Base-by-base conservation (phyloP, 78 protist genomes). In the Emiliania huxleyi region DNA sequence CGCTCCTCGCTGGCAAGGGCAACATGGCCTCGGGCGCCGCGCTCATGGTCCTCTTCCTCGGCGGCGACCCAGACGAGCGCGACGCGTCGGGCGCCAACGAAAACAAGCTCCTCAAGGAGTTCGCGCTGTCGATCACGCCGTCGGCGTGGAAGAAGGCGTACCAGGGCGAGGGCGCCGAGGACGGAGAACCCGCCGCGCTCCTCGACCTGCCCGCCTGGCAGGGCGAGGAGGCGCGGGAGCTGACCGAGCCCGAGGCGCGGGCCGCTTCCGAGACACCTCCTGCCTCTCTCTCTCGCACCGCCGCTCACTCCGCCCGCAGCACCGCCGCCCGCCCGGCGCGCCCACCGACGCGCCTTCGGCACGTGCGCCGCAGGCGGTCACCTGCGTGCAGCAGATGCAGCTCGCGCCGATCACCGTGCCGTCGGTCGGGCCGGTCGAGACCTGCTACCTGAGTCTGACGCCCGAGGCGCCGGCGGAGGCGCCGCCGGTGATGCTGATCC, bases 101-200 rank as follows among this genome's bases (percentile, higher is more conserved):
- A 18, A 22, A 22, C 42, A 40, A 22, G 42, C 23, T 4, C 40
- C 35, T 71, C 23, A 35, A 19, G 42, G 21, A 71, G 42, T 22
- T 71, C 3, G 81, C 81, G 81, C 81, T 71, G 33, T 29, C 81
- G 1, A 40, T 71, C n/a, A 71, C 81, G 37, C 81, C 81, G 11
- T 71, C 81, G 81, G 81, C 81, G 37, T 71, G 81, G 81, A 71
- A 71, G 81, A 71, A 71, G 81, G 81, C 81, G 42, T 71, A 71
- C 42, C 15, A 4, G 81, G 81, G 81, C 23, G 81, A 37, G 44
- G 21, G 21, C 81, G 81, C 15, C 42, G 75, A 26, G 37, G 75
- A 29, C 75, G 62, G 62, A 19, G 62, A 52, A 15, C n/a, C 5
- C 40, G 11, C 35, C 12, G 33, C 5, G 42, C 37, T 35, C 18